Base-by-base conservation (phyloP, 805 yeast species). In the Yamadazyma insecticola region DNA sequence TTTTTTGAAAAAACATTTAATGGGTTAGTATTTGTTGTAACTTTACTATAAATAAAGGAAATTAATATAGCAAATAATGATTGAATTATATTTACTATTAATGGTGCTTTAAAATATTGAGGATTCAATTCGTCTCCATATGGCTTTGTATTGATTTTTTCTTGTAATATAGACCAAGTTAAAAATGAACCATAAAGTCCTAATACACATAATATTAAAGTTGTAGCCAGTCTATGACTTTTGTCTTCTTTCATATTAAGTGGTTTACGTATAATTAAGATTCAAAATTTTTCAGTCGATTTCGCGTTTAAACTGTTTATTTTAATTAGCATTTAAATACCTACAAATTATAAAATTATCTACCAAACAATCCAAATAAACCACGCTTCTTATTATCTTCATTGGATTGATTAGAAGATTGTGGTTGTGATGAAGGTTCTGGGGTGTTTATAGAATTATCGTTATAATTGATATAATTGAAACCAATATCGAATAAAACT, bases 131-230 rank as follows among this genome's bases (percentile, higher is more conserved):
- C 69, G 3, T 53, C 48, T 12, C 84, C 86, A 57, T 88, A 87
- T 9, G 83, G 74, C 27, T 78, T 79, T 2, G 88, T 76, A 10
- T 88, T 72, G 41, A 92, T 76, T 28, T 90, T 78, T 55, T 92
- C 98, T 51, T 92, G 97, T 9, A 92, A 72, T 22, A 86, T 72
- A 0, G 95, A 88, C 98, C 98, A 92, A 2, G 90, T 71, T 16
- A 92, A 60, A 47, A 92, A 92, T 29, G 96, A 81, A 2, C 75
- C 76, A 50, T 92, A 92, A 22, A 92, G 84, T 0, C 97, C 97
- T 8, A 48, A 32, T 5, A 65, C 63, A 37, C 65, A 63, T 13
- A 54, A 32, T 1, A 51, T 40, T 4, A 65, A 48, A 14, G 61
- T 53, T 15, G 53, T 18, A 8, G 41, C 33, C 24, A 22, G 25